Conservation (phyloP, 1,139 yeast genomes). For the Martiniozyma asiatica region DNA sequence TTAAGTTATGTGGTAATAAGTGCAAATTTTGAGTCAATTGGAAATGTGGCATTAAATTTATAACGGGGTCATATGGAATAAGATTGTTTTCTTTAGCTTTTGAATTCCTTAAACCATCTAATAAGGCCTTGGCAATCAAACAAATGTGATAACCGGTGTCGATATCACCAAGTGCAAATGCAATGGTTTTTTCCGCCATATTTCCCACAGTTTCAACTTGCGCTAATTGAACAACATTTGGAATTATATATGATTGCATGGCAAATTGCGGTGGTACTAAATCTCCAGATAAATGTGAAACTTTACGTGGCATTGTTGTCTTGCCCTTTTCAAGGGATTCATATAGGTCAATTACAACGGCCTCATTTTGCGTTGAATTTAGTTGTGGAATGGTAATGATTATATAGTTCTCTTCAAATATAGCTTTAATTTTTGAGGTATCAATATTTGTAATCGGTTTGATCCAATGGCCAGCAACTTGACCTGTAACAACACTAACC, state of each 20-base stretch:
- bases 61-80: slow-evolving; percentile 51
- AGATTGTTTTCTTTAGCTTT: slow-evolving; percentile 1
- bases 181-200: slow-evolving; percentile 57
- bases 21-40: slow-evolving; percentile 21
- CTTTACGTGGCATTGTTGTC: slow-evolving; percentile 17
- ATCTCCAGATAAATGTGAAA: too few species aligned
- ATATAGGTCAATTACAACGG: slow-evolving; percentile 68
- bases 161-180: too few species aligned
- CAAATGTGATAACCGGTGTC: slow-evolving; percentile 56
- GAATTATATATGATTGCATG: slow-evolving; percentile 48
- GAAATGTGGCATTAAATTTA: slow-evolving; percentile 26
- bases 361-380: slow-evolving; percentile 38
- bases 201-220: slow-evolving; percentile 62
- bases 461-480: slow-evolving; percentile 29
- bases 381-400: slow-evolving; percentile 43
- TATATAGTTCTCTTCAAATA: slow-evolving; percentile 78
- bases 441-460: slow-evolving; percentile 4
- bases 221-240: slow-evolving; percentile 37
- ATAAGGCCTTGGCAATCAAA: slow-evolving; percentile 53
- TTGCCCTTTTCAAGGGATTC: slow-evolving; percentile 35
- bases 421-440: slow-evolving; percentile 32
- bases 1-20: slow-evolving; percentile 21
- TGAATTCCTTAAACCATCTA: slow-evolving; percentile 32
- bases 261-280: slow-evolving; percentile 29
- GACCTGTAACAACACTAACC: slow-evolving; percentile 63